Evolutionary conservation across 2,329 filamentous ascomycete species (phyloP).

Genomic region (Plectosphaerella plurivora): DNA sequence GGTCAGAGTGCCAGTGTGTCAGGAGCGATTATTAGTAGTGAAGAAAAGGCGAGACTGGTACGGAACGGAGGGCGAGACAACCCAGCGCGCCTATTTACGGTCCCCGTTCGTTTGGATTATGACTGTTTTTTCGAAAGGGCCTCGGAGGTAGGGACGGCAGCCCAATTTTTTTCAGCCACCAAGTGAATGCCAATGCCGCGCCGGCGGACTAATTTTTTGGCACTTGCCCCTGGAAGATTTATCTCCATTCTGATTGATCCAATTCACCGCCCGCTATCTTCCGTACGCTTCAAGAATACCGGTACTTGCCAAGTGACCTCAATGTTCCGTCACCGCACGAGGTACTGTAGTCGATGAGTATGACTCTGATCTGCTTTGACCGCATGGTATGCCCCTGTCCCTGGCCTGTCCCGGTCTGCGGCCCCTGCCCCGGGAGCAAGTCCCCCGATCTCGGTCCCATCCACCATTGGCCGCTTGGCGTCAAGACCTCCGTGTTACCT

Average conservation of each 20-base stretch:
- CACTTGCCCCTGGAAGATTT: neutral
- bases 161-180: conserved; percentile 8
- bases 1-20: conserved; percentile 7
- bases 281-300: too few relatives aligned
- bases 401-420: neutral
- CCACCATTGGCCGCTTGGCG: conserved; percentile 4
- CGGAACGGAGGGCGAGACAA: neutral
- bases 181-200: too few relatives aligned
- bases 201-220: conserved; percentile 3
- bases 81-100: too few relatives aligned
- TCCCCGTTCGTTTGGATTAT: neutral
- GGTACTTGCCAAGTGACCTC: conserved; percentile 1
- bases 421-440: neutral
- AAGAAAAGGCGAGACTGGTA: too few relatives aligned
- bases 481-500: conserved; percentile 11
- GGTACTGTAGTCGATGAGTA: too few relatives aligned
- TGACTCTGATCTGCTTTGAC: too few relatives aligned
- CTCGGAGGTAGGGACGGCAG: neutral
- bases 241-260: too few relatives aligned
- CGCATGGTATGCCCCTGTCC: too few relatives aligned
- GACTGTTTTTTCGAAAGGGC: conserved; percentile 5
- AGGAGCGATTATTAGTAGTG: neutral
- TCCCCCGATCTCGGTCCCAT: conserved; percentile 13
- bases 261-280: neutral
- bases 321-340: neutral